Percentiles rank a stretch among this genome's conserved stretches.
Evolutionary conservation across 306 rosid species (phyloP).

Genomic region (Cucurbita pepo): DNA sequence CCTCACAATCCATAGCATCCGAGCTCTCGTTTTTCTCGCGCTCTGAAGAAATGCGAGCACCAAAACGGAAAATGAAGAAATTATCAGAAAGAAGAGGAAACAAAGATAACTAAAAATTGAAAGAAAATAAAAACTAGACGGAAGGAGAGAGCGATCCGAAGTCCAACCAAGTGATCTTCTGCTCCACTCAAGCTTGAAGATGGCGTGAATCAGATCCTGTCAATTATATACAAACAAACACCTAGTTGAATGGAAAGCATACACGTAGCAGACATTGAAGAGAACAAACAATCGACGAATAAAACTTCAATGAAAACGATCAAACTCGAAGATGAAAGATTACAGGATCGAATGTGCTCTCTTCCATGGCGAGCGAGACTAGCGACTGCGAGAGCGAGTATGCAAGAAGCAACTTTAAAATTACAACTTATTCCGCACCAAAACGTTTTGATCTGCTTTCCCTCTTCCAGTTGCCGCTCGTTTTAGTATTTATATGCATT

Average conservation of each 20-base stretch:
- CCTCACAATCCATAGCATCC: conserved; percentile 47
- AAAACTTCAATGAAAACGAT: background rate
- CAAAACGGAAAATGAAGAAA: background rate
- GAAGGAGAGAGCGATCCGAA: conserved; percentile 1
- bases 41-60: conserved; percentile 25
- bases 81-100: background rate
- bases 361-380: conserved; percentile 31
- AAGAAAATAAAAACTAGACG: background rate
- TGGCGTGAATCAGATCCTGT: conserved; percentile 55
- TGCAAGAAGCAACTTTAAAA: background rate
- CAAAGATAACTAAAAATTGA: background rate
- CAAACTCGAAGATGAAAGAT: background rate
- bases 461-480: background rate
- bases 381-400: background rate
- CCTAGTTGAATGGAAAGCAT: background rate
- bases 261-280: background rate
- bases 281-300: background rate
- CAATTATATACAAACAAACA: background rate
- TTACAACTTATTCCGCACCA: background rate
- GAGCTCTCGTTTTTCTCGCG: conserved; percentile 32
- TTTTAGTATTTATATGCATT: background rate
- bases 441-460: background rate
- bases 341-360: conserved; percentile 42
- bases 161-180: conserved; percentile 37
- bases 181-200: conserved; percentile 71